phyloP scores from a whole-genome alignment of 2,329 filamentous ascomycete species.

The Trichoderma afroharzianum region DNA sequence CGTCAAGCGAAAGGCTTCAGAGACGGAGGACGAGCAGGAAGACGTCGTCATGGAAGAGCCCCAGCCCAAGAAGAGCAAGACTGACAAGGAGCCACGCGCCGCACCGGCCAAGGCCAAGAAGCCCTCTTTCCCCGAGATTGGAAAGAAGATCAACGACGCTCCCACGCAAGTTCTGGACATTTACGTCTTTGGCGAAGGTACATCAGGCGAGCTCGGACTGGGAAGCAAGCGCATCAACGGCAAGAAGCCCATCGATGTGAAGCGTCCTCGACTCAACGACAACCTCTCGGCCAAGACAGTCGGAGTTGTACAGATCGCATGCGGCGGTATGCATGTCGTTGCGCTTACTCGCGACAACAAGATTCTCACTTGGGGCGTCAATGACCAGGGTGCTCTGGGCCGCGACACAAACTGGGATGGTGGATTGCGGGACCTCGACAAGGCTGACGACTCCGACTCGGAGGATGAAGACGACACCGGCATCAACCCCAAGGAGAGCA shows the following conservation, averaged over 20 bases:
- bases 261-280: slow-evolving; percentile 79
- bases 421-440: slow-evolving; percentile 55
- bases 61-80: slow-evolving; percentile 27
- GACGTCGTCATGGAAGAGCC: slow-evolving; percentile 21
- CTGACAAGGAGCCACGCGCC: slow-evolving; percentile 20
- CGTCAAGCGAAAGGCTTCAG: slow-evolving; percentile 29
- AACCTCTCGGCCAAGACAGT: slow-evolving; percentile 57
- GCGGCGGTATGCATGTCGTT: slow-evolving; percentile 78
- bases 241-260: slow-evolving; percentile 66
- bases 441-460: slow-evolving; percentile 50
- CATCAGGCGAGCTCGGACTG: slow-evolving; percentile 18
- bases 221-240: slow-evolving; percentile 49
- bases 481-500: slow-evolving; percentile 69
- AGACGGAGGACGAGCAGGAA: slow-evolving; percentile 27
- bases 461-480: slow-evolving; percentile 61
- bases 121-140: slow-evolving; percentile 42
- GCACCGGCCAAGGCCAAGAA: slow-evolving; percentile 53
- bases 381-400: slow-evolving; percentile 78
- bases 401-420: slow-evolving; percentile 68
- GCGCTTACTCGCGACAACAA: slow-evolving; percentile 76
- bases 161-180: slow-evolving; percentile 17
- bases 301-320: slow-evolving; percentile 72
- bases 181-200: slow-evolving; percentile 20
- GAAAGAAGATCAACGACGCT: slow-evolving; percentile 65
- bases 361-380: slow-evolving; percentile 83